These are phyloP conservation scores for Wallacemonas collosoma DNA, from an alignment of 208 protist species.

Conservation along the genomic window DNA sequence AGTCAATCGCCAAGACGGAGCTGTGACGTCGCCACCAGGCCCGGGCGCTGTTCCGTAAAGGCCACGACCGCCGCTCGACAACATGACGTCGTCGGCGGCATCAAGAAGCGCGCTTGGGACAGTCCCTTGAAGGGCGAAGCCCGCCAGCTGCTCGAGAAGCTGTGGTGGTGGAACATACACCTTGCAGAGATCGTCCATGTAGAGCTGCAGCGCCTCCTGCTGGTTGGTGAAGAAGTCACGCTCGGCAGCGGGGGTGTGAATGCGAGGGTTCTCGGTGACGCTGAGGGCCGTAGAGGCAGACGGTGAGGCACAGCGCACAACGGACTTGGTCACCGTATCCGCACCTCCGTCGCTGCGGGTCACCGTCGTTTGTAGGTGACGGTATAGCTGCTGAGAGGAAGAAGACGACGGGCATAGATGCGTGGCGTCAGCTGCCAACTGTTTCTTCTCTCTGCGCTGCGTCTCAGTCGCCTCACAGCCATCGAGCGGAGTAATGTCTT, in stretches of 20 bases:
- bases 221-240: conserved; percentile 8
- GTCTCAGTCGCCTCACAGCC: too few relatives aligned
- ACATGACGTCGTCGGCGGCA: background rate
- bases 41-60: background rate
- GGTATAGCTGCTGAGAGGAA: too few relatives aligned
- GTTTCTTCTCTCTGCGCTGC: too few relatives aligned
- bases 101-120: background rate
- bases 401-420: too few relatives aligned
- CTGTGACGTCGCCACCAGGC: background rate
- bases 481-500: too few relatives aligned
- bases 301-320: too few relatives aligned
- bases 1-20: conserved; percentile 1
- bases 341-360: too few relatives aligned
- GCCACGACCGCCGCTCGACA: too few relatives aligned
- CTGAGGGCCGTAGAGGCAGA: too few relatives aligned
- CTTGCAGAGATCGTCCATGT: conserved; percentile 47
- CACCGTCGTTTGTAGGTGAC: too few relatives aligned
- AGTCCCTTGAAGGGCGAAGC: conserved; percentile 48
- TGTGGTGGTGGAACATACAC: conserved; percentile 61
- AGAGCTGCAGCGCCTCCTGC: conserved; percentile 28
- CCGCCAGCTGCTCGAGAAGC: conserved; percentile 55
- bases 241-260: background rate
- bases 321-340: too few relatives aligned
- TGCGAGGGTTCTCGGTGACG: background rate
- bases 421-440: too few relatives aligned